A percentile compares a stretch with the other conserved stretches of the same genome.
phyloP scores from a whole-genome alignment of 345 rosid genomes.

The Nephelium lappaceum region DNA sequence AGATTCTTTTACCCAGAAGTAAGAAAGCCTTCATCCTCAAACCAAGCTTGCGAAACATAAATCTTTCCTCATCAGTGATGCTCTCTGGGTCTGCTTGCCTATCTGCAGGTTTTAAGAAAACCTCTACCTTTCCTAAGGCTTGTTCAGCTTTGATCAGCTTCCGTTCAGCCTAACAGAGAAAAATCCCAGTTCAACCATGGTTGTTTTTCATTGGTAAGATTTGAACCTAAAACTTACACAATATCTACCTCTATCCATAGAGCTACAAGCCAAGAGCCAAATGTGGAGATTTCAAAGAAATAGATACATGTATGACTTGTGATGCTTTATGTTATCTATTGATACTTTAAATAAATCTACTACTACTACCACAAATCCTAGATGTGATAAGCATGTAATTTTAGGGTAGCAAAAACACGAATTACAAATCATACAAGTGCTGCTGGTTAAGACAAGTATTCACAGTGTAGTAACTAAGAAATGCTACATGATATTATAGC shows the following conservation, averaged over 20 bases:
- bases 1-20: slow-evolving; percentile 69
- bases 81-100: slow-evolving; percentile 73
- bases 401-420: background rate
- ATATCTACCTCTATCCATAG: background rate
- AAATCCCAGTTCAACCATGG: slow-evolving; percentile 10
- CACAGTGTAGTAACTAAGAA: slow-evolving; percentile 4
- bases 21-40: slow-evolving; percentile 93
- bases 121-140: slow-evolving; percentile 79
- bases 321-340: background rate
- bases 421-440: slow-evolving; percentile 2
- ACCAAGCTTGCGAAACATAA: slow-evolving; percentile 96
- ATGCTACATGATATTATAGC: background rate
- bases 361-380: background rate
- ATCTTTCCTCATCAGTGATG: slow-evolving; percentile 93
- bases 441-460: slow-evolving; percentile 9
- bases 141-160: slow-evolving; percentile 74
- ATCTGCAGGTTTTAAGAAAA: slow-evolving; percentile 62
- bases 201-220: background rate
- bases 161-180: slow-evolving; percentile 60
- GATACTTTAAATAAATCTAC: background rate
- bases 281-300: slow-evolving; percentile 1
- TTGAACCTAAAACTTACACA: background rate
- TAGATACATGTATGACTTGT: background rate
- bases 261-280: background rate
- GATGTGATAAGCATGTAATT: background rate